phyloP scores from a whole-genome alignment of 306 rosid species.

The Cicer judaicum region DNA sequence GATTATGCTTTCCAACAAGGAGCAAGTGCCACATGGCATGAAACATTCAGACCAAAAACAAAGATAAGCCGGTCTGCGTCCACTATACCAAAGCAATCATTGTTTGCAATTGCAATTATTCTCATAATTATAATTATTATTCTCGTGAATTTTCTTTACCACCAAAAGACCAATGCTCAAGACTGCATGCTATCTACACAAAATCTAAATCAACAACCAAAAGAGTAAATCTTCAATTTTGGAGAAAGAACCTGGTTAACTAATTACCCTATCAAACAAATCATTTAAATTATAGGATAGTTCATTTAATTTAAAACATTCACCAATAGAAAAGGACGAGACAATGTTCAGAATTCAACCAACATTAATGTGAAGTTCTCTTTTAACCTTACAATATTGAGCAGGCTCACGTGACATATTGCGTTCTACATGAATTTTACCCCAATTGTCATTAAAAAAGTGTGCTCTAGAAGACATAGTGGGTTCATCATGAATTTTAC shows the following conservation, averaged over 20 bases:
- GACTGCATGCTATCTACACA: neutral
- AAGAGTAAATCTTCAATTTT: conserved; percentile 1
- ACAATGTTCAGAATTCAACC: neutral
- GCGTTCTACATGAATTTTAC: neutral
- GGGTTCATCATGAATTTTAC: neutral
- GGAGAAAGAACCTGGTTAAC: neutral
- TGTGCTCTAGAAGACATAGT: neutral
- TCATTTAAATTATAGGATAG: neutral
- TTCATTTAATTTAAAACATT: neutral
- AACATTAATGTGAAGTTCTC: neutral
- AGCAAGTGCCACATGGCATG: conserved; percentile 17
- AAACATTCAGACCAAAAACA: conserved; percentile 24
- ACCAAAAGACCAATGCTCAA: neutral
- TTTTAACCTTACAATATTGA: neutral
- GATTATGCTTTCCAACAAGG: conserved; percentile 16
- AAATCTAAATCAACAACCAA: conserved; percentile 3
- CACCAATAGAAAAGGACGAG: neutral
- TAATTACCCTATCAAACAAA: conserved; percentile 1
- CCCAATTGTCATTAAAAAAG: neutral
- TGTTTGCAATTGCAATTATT: neutral
- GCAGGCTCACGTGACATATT: neutral
- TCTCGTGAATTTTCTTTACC: neutral
- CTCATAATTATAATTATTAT: neutral
- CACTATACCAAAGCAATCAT: neutral
- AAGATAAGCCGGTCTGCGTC: neutral